phyloP scores from a whole-genome alignment of 2,329 filamentous ascomycete genomes.

The Colletotrichum agaves region DNA sequence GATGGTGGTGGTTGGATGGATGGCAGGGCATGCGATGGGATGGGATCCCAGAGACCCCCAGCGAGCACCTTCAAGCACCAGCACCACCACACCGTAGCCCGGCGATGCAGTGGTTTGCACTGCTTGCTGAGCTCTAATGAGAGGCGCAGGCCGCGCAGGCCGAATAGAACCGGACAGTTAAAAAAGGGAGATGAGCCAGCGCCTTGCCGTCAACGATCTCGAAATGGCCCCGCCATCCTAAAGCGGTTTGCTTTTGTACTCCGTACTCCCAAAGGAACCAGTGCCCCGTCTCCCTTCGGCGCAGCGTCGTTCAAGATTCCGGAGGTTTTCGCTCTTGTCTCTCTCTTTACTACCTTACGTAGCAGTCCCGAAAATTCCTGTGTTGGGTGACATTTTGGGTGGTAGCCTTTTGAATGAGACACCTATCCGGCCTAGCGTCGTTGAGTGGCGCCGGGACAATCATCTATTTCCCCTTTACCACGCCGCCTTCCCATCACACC shows the following conservation, averaged over 20 bases:
- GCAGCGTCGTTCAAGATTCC: slow-evolving; percentile 1
- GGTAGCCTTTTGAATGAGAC: slow-evolving; percentile 10
- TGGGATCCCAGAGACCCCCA: slow-evolving; percentile 27
- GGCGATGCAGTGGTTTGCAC: not conserved
- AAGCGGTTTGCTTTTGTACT: not conserved
- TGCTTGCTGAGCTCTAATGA: slow-evolving; percentile 18
- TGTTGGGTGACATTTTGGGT: slow-evolving; percentile 26
- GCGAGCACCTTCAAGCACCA: not conserved
- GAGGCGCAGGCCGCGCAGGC: not conserved
- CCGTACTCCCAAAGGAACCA: not conserved
- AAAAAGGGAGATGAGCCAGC: slow-evolving; percentile 15
- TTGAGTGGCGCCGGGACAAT: slow-evolving; percentile 13
- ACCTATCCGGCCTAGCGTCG: slow-evolving; percentile 22
- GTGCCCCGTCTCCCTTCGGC: not conserved
- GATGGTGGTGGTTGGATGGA: not conserved
- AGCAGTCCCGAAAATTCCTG: not conserved
- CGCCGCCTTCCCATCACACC: slow-evolving; percentile 4
- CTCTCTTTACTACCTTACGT: too few species aligned
- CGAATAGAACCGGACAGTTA: slow-evolving; percentile 5
- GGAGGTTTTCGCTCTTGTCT: slow-evolving; percentile 14
- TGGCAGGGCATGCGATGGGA: slow-evolving; percentile 18
- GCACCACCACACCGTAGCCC: slow-evolving; percentile 2
- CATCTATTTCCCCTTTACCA: slow-evolving; percentile 23
- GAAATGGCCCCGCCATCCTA: not conserved
- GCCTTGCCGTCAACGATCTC: slow-evolving; percentile 10